phyloP scores from a whole-genome alignment of 139 green algal species.

The Tetraselmis chui region DNA sequence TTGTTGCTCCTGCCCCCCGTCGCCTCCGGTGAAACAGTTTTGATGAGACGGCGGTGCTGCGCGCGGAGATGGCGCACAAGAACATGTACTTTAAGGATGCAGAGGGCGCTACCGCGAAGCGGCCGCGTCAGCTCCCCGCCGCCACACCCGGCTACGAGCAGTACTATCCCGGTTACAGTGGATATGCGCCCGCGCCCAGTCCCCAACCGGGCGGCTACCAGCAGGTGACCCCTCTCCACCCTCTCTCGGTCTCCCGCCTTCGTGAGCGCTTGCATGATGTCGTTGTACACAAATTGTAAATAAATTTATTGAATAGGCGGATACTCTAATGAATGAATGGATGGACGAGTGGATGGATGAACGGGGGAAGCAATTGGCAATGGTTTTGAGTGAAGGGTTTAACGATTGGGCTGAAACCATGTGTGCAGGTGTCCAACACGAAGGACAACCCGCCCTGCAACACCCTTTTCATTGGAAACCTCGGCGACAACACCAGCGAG shows the following conservation, averaged over 20 bases:
- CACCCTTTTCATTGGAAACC: conserved; percentile 90
- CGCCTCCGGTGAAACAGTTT: conserved; percentile 43
- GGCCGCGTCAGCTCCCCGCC: conserved; percentile 5
- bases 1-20: neutral
- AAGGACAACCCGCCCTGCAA: conserved; percentile 92
- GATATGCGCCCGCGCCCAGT: neutral
- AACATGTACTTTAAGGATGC: conserved; percentile 75
- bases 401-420: no score
- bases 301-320: no score
- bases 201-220: neutral
- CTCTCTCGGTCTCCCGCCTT: no score
- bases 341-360: no score
- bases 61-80: conserved; percentile 85
- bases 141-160: neutral
- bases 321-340: no score
- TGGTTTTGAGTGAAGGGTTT: no score
- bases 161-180: neutral
- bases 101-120: conserved; percentile 31
- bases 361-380: no score
- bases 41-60: conserved; percentile 53
- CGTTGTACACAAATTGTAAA: no score
- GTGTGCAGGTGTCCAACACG: conserved; percentile 65
- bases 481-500: conserved; percentile 52
- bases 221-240: no score
- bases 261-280: no score